Percentiles rank a stretch among this genome's conserved stretches.
These are phyloP conservation scores for Tetrahymena thermophila DNA, from an alignment of 73 alveolate species.

Conservation along the genomic window DNA sequence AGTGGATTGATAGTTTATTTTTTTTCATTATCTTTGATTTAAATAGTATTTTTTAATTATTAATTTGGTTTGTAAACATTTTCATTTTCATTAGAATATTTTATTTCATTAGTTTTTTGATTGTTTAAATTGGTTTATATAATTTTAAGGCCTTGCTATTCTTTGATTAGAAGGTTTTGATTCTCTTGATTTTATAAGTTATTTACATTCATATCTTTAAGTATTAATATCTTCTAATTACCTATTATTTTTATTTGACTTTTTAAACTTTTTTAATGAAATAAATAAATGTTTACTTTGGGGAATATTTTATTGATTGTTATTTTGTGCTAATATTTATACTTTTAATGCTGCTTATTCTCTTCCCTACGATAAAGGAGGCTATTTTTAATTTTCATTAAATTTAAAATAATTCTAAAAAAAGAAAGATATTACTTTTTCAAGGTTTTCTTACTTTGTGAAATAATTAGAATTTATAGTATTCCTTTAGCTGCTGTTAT, in stretches of 20 bases:
- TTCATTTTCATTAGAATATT: not conserved
- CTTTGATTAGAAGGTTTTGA: not conserved
- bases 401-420: too few species aligned
- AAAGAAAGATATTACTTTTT: not conserved
- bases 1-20: too few species aligned
- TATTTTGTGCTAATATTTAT: not conserved
- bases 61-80: not conserved
- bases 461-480: not conserved
- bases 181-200: not conserved
- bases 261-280: not conserved
- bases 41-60: not conserved
- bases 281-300: not conserved
- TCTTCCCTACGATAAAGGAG: not conserved
- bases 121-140: not conserved
- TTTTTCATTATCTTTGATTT: too few species aligned
- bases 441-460: not conserved
- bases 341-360: not conserved
- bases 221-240: not conserved
- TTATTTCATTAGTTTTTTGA: too few species aligned
- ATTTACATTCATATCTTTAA: not conserved
- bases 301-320: not conserved
- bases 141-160: not conserved
- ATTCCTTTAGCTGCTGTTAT: not conserved
- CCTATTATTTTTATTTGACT: not conserved
- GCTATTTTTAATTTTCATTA: too few species aligned